Conservation (phyloP, 805 yeast species). For the Metschnikowia drakensbergensis region DNA sequence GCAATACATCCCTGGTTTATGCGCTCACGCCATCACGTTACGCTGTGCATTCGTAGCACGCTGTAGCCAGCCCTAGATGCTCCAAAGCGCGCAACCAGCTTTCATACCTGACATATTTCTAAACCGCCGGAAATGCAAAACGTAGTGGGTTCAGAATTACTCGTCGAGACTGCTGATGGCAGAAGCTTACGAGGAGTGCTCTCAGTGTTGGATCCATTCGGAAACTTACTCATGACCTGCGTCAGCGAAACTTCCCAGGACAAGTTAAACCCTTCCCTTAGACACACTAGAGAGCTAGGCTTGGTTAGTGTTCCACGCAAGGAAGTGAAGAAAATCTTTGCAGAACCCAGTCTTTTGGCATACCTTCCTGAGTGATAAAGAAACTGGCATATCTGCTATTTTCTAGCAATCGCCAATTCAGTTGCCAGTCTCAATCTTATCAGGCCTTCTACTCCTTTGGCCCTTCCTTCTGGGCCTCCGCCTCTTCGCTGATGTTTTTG, state of each 20-base stretch:
- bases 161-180: slow-evolving; percentile 27
- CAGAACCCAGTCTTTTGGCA: neutral
- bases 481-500: neutral
- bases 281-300: slow-evolving; percentile 25
- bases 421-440: neutral
- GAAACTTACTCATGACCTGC: slow-evolving; percentile 36
- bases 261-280: slow-evolving; percentile 18
- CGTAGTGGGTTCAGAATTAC: slow-evolving; percentile 32
- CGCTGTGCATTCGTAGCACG: neutral
- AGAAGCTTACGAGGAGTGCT: slow-evolving; percentile 36
- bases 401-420: neutral
- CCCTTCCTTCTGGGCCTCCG: slow-evolving; percentile 2
- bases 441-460: neutral
- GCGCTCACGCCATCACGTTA: neutral
- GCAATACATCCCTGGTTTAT: neutral
- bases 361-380: neutral
- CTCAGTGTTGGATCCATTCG: slow-evolving; percentile 42
- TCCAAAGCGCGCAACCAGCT: neutral
- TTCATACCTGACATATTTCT: neutral
- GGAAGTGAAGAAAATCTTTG: slow-evolving; percentile 15
- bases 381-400: neutral
- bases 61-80: neutral
- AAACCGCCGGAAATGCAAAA: neutral
- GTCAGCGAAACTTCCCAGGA: slow-evolving; percentile 32
- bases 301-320: slow-evolving; percentile 25